phyloP scores from a whole-genome alignment of 78 protist genomes.

The Dictyostelium capitatum region DNA sequence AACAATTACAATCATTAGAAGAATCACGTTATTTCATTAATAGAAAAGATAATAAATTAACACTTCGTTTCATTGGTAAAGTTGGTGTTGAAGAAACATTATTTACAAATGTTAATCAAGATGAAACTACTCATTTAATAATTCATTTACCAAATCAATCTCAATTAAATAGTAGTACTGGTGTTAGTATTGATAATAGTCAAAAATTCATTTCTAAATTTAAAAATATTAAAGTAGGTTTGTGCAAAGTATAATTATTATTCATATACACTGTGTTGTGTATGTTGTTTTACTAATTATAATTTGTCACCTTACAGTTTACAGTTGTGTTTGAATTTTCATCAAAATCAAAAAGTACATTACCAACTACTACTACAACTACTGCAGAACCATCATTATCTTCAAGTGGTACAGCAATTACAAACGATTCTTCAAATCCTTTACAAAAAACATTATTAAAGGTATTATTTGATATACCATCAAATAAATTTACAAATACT shows the following conservation, averaged over 20 bases:
- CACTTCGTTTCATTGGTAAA: constrained; percentile 31
- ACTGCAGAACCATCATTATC: not conserved
- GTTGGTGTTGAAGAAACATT: constrained; percentile 15
- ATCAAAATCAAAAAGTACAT: not conserved
- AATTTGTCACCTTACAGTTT: not conserved
- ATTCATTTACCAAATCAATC: not conserved
- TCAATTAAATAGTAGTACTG: not conserved
- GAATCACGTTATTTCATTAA: constrained; percentile 13
- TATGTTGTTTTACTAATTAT: too few relatives aligned
- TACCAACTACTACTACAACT: not conserved
- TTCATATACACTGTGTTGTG: too few relatives aligned
- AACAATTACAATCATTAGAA: constrained; percentile 26
- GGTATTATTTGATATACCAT: constrained; percentile 59
- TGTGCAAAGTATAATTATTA: too few relatives aligned
- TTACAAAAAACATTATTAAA: constrained; percentile 19
- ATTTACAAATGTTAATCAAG: not conserved
- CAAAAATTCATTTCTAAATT: constrained; percentile 12
- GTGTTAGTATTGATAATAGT: not conserved
- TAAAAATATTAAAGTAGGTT: constrained; percentile 19
- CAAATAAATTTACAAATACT: constrained; percentile 42
- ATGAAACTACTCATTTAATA: not conserved
- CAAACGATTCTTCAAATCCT: not conserved
- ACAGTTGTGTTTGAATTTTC: not conserved
- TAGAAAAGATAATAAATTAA: constrained; percentile 52
- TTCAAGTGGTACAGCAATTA: not conserved